These are phyloP conservation scores for Aspergillus calidoustus DNA, from an alignment of 2,329 filamentous ascomycete species.

Conservation along the genomic window DNA sequence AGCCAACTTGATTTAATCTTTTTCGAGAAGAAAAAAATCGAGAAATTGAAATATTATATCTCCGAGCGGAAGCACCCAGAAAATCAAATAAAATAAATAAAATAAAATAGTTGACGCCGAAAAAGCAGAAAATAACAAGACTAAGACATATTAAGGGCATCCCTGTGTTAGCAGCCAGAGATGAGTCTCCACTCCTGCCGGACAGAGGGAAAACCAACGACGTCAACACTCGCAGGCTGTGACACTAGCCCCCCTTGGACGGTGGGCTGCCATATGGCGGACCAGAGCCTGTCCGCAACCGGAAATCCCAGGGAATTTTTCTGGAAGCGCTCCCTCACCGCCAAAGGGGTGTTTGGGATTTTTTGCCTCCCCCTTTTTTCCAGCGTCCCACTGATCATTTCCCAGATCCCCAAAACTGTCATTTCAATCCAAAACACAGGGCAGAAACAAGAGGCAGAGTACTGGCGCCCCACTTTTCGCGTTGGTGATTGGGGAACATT, in stretches of 20 bases:
- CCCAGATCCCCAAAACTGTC: background rate
- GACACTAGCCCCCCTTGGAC: conserved; percentile 19
- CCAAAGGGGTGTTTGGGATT: conserved; percentile 2
- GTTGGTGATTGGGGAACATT: background rate
- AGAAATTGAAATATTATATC: conserved; percentile 16
- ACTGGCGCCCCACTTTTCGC: conserved; percentile 2
- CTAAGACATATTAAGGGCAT: conserved; percentile 17
- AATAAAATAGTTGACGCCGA: conserved; percentile 5
- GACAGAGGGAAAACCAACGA: conserved; percentile 25
- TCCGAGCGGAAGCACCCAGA: conserved; percentile 18
- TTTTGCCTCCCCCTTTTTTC: conserved; percentile 26
- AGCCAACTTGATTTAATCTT: conserved; percentile 16
- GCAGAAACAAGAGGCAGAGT: background rate
- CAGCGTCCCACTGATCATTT: conserved; percentile 19
- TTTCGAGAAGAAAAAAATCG: conserved; percentile 15
- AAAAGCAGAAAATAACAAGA: conserved; percentile 14
- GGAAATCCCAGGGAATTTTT: conserved; percentile 33
- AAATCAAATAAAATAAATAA: conserved; percentile 17
- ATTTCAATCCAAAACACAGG: conserved; percentile 12
- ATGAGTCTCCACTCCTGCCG: conserved; percentile 24
- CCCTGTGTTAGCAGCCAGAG: conserved; percentile 26
- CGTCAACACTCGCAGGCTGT: conserved; percentile 24
- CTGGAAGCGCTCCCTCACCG: conserved; percentile 28
- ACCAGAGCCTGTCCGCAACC: conserved; percentile 19
- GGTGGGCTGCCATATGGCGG: conserved; percentile 22